Conservation (phyloP, 23 red algal species). For the Gracilaria vermiculophylla region DNA sequence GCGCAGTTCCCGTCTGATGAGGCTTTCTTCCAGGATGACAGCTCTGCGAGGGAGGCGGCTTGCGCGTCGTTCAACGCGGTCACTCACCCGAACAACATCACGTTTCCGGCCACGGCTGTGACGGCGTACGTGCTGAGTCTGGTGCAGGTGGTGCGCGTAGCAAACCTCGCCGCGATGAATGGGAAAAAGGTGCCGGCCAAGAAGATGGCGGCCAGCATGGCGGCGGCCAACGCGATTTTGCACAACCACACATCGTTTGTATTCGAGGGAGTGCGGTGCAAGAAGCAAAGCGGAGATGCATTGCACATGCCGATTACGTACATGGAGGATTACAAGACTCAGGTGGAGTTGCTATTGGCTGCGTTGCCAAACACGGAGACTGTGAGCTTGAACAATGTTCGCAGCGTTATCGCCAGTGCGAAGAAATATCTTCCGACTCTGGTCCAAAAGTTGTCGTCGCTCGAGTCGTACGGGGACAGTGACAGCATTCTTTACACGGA, state of each 20-base stretch:
- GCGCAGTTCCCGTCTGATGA: background rate
- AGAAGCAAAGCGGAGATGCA: background rate
- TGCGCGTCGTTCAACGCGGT: background rate
- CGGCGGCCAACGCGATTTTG: background rate
- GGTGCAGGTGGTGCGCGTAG: background rate
- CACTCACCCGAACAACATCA: background rate
- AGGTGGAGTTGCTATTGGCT: background rate
- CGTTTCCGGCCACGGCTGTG: background rate
- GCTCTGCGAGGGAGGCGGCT: background rate
- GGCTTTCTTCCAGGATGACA: conserved; percentile 11
- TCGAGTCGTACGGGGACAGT: background rate
- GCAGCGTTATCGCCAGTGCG: background rate
- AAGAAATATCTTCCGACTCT: background rate
- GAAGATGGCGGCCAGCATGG: background rate
- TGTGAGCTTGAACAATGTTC: background rate
- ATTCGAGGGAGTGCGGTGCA: background rate
- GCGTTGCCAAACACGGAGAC: too few relatives aligned
- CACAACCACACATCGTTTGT: background rate
- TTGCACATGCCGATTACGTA: background rate
- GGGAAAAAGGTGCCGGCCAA: too few relatives aligned
- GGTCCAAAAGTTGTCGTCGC: background rate
- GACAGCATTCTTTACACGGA: background rate
- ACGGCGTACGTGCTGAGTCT: conserved; percentile 7
- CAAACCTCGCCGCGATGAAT: too few relatives aligned
- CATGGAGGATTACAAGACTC: background rate